Evolutionary conservation across 2,329 filamentous ascomycete genomes (phyloP).

Genomic region (Rhynchosporium agropyri): DNA sequence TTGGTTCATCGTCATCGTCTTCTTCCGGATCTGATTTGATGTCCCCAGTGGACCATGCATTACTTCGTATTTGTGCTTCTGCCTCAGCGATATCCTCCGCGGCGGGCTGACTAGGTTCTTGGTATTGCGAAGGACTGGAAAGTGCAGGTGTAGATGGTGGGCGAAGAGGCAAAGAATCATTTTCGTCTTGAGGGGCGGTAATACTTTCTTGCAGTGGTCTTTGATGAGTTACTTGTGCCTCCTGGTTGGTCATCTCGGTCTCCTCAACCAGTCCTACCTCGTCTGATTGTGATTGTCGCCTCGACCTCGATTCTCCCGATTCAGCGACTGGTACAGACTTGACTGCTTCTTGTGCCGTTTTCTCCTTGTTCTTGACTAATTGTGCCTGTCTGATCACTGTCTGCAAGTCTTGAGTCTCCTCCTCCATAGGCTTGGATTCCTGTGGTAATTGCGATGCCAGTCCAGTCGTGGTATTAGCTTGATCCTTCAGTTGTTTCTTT

Average conservation of each 20-base stretch:
- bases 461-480: background rate
- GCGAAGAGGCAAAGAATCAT: slow-evolving; percentile 10
- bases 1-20: slow-evolving; percentile 13
- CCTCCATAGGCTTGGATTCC: slow-evolving; percentile 6
- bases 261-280: background rate
- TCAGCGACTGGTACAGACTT: background rate
- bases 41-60: background rate
- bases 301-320: background rate
- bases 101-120: background rate
- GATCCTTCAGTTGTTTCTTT: slow-evolving; percentile 2
- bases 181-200: slow-evolving; percentile 12
- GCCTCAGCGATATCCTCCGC: slow-evolving; percentile 9
- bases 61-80: slow-evolving; percentile 10
- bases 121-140: background rate
- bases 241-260: slow-evolving; percentile 14
- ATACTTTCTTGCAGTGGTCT: slow-evolving; percentile 7
- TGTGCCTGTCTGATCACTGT: slow-evolving; percentile 10
- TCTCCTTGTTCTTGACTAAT: slow-evolving; percentile 7
- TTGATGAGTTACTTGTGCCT: background rate
- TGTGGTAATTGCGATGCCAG: background rate
- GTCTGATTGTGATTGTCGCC: background rate
- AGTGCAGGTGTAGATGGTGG: slow-evolving; percentile 15
- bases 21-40: slow-evolving; percentile 7
- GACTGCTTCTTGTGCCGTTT: background rate
- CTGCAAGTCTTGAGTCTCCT: slow-evolving; percentile 16